Evolutionary conservation across 768 basidiomycete species (phyloP), one percentile per base, ranked within the genome.

Genomic region (Leccinum rimulosum): DNA sequence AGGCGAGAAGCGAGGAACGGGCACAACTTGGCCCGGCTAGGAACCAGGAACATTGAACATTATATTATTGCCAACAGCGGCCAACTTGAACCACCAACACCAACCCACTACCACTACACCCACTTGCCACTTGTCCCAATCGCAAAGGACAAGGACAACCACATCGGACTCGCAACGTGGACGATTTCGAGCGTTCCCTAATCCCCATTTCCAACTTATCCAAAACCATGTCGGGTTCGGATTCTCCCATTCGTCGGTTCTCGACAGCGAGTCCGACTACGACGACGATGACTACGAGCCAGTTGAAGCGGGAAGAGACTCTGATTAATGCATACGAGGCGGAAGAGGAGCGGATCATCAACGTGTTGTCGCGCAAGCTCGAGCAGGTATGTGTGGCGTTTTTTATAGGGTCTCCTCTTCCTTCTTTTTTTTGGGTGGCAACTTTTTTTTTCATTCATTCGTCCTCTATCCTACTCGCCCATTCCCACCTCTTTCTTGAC

Each of bases 251-350:
- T 6, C 43, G 43, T 43, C 43, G 43, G 43, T 43, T 43, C n/a
- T 43, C 43, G 9, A 43, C 43, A 5, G 10, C 43, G n/a, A 43
- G 43, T 19, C 43, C 36, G 4, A 43, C 58, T 47, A 50, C 50
- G 14, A 35, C 52, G 54, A 55, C 5, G 27, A 74, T 73, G 72
- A 65, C 73, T 28, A 80, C 77, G 60, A 82, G 75, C 56, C 82
- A 69, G 10, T 33, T 73, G 19, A 73, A 81, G 62, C 73, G 78
- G 40, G 83, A 87, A 66, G 91, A 93, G 69, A 87, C 84, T 54
- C 79, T 93, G 68, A 93, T 93, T 68, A 92, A 93, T 73, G 88
- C 88, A 22, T 93, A 92, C 71, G 91, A 93, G 66, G 92, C 91
- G 11, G 91, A 94, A 73, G 91, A 94, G 74, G 92, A 94, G 70